Conservation (phyloP, 2,329 filamentous ascomycete species). For the Scortechinia acanthostroma region DNA sequence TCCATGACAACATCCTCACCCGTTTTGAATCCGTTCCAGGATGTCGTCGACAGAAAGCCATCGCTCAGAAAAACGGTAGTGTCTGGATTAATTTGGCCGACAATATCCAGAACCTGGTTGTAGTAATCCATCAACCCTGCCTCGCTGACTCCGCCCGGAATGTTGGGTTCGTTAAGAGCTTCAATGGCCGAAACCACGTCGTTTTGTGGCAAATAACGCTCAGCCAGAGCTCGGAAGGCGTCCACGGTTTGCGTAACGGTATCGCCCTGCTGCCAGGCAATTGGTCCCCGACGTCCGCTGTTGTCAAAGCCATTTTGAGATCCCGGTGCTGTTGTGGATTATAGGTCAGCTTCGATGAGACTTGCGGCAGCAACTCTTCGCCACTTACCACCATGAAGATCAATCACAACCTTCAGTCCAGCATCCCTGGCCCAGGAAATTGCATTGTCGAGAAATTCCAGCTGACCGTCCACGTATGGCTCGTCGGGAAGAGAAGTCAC, state of each 20-base stretch:
- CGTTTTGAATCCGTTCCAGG: slow-evolving; percentile 56
- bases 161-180: slow-evolving; percentile 43
- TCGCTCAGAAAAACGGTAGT: slow-evolving; percentile 49
- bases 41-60: slow-evolving; percentile 39
- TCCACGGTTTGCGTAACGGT: slow-evolving; percentile 48
- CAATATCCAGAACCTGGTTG: slow-evolving; percentile 37
- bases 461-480: slow-evolving; percentile 55
- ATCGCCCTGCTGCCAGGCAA: slow-evolving; percentile 35
- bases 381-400: slow-evolving; percentile 55
- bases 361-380: neutral
- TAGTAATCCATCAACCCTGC: slow-evolving; percentile 25
- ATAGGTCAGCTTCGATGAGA: neutral
- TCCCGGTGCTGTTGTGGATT: slow-evolving; percentile 38
- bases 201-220: slow-evolving; percentile 24
- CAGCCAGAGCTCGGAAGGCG: slow-evolving; percentile 20
- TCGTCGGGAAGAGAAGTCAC: slow-evolving; percentile 40
- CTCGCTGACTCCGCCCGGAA: slow-evolving; percentile 18
- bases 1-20: slow-evolving; percentile 43
- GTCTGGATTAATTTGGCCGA: slow-evolving; percentile 31
- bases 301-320: slow-evolving; percentile 67
- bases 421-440: slow-evolving; percentile 48
- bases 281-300: slow-evolving; percentile 39
- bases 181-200: slow-evolving; percentile 52
- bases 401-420: slow-evolving; percentile 58
- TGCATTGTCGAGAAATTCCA: slow-evolving; percentile 45